phyloP scores from a whole-genome alignment of 176 grass and related monocot species.

The Saccharum officinarum region DNA sequence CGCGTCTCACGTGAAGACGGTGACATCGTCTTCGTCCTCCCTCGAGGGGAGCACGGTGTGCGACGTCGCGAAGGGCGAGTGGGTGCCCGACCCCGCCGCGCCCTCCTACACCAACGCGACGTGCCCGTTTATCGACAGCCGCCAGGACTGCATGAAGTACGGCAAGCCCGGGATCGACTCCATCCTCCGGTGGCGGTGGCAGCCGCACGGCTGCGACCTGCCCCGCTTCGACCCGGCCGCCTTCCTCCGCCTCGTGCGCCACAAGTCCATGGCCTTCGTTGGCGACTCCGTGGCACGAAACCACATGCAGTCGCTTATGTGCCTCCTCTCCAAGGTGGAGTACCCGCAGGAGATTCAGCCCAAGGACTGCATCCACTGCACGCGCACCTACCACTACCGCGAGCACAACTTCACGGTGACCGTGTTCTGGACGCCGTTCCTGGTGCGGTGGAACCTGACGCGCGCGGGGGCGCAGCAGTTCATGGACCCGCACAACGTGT shows the following conservation, averaged over 20 bases:
- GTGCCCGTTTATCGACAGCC: conserved; percentile 55
- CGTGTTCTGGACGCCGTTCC: conserved; percentile 69
- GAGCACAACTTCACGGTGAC: conserved; percentile 49
- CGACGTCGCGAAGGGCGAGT: conserved; percentile 45
- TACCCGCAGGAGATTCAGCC: conserved; percentile 32
- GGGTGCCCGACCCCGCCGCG: conserved; percentile 39
- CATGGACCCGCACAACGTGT: conserved; percentile 73
- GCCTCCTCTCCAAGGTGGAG: conserved; percentile 51
- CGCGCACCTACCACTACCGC: conserved; percentile 42
- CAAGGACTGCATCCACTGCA: conserved; percentile 60
- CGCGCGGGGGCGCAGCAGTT: conserved; percentile 46
- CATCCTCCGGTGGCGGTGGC: conserved; percentile 65
- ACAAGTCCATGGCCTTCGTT: conserved; percentile 65
- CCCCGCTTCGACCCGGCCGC: conserved; percentile 54
- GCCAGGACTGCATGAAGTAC: conserved; percentile 76
- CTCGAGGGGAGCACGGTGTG: conserved; percentile 1
- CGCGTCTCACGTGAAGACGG: not conserved
- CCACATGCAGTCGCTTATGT: conserved; percentile 78
- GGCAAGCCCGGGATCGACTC: conserved; percentile 50
- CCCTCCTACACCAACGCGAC: conserved; percentile 75
- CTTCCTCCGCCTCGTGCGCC: conserved; percentile 51
- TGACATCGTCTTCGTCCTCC: not conserved
- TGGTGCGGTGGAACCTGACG: conserved; percentile 48
- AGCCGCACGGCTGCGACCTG: conserved; percentile 58
- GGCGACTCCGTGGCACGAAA: conserved; percentile 72